phyloP scores from a whole-genome alignment of 2,329 filamentous ascomycete species.

The Corynespora cassiicola region DNA sequence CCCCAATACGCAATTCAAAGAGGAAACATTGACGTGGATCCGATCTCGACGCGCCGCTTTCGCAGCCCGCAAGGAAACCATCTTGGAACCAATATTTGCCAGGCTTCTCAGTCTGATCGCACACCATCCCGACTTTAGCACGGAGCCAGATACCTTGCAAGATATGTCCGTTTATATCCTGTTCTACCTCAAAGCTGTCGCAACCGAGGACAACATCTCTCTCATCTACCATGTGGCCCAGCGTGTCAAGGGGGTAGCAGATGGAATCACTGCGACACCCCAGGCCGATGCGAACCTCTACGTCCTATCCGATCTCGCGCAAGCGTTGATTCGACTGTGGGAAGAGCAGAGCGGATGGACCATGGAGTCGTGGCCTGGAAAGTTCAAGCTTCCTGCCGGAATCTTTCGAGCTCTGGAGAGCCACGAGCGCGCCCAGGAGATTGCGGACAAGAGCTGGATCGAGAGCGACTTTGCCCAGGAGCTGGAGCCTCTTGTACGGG shows the following conservation, averaged over 20 bases:
- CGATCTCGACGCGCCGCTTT: slow-evolving; percentile 78
- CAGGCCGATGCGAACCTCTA: slow-evolving; percentile 75
- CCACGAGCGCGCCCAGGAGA: slow-evolving; percentile 80
- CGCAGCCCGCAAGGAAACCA: slow-evolving; percentile 58
- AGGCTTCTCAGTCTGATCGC: slow-evolving; percentile 86
- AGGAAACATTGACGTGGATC: slow-evolving; percentile 85
- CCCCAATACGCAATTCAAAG: slow-evolving; percentile 74
- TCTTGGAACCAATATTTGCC: slow-evolving; percentile 82
- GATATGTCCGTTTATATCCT: slow-evolving; percentile 89
- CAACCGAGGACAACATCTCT: slow-evolving; percentile 84
- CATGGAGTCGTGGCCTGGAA: slow-evolving; percentile 82
- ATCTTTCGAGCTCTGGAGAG: slow-evolving; percentile 78
- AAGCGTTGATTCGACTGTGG: slow-evolving; percentile 81
- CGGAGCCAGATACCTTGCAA: slow-evolving; percentile 67
- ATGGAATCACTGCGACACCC: slow-evolving; percentile 70
- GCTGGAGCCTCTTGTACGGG: slow-evolving; percentile 79
- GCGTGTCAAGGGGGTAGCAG: slow-evolving; percentile 86
- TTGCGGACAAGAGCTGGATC: slow-evolving; percentile 85
- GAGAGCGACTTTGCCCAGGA: slow-evolving; percentile 76
- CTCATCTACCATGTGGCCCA: slow-evolving; percentile 92
- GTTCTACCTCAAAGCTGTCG: slow-evolving; percentile 84
- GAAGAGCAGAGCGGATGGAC: slow-evolving; percentile 86
- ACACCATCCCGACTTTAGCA: slow-evolving; percentile 88
- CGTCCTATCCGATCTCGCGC: slow-evolving; percentile 84
- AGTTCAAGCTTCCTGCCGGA: slow-evolving; percentile 79